Conservation (phyloP, 1,284 basidiomycete species). For the Anthracocystis setariae region DNA sequence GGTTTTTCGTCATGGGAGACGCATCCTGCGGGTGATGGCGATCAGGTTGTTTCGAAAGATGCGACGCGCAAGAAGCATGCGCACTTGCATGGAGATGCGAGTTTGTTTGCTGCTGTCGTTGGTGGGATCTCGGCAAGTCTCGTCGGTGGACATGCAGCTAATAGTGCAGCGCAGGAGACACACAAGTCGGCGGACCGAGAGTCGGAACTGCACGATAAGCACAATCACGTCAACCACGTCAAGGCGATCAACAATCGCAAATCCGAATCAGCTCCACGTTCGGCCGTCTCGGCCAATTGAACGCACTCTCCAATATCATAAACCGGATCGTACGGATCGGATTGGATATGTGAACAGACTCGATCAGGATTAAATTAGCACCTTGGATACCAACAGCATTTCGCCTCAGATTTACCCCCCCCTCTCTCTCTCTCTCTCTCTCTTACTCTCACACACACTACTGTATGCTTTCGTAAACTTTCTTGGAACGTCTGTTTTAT, state of each 20-base stretch:
- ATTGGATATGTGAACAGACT: no score
- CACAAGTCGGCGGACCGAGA: conserved; percentile 16
- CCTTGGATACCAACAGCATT: no score
- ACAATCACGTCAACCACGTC: conserved; percentile 20
- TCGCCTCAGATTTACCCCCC: no score
- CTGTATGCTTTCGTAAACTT: no score
- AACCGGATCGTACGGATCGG: no score
- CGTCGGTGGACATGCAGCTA: conserved; percentile 24
- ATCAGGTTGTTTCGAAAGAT: not conserved
- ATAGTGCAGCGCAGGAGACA: conserved; percentile 9
- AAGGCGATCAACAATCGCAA: conserved; percentile 14
- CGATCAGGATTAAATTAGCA: no score
- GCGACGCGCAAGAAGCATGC: conserved; percentile 9
- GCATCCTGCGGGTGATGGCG: conserved; percentile 20
- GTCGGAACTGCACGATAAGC: conserved; percentile 24
- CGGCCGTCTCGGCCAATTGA: conserved; percentile 8
- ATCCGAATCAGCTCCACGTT: conserved; percentile 1
- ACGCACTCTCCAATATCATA: no score
- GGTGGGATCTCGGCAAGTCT: conserved; percentile 30
- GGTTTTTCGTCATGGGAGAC: conserved; percentile 20
- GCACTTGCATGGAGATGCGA: conserved; percentile 30
- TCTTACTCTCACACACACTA: no score
- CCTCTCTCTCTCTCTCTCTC: no score
- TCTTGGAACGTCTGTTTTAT: no score
- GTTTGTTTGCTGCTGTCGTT: conserved; percentile 34